Conservation (phyloP, 352 stramenopile genomes). For the Pythium phragmitis region DNA sequence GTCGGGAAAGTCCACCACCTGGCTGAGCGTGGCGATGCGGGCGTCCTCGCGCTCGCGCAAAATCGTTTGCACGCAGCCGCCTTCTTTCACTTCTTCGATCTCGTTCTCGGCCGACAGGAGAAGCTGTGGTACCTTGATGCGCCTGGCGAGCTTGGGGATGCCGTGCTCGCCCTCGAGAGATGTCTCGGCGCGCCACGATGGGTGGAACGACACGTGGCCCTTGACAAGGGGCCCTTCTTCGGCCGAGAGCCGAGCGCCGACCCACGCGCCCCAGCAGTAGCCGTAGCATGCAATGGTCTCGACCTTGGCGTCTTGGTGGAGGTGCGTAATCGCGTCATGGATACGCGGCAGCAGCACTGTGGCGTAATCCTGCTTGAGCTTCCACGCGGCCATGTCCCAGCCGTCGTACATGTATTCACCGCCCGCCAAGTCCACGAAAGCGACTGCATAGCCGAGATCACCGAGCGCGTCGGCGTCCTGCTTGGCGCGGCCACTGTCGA, state of each 20-base stretch:
- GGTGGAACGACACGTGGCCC: conserved; percentile 80
- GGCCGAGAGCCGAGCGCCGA: conserved; percentile 53
- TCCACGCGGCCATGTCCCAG: conserved; percentile 26
- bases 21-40: conserved; percentile 37
- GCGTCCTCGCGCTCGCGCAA: conserved; percentile 32
- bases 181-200: conserved; percentile 73
- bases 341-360: conserved; percentile 50
- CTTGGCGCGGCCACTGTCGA: conserved; percentile 82
- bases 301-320: conserved; percentile 56
- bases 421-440: conserved; percentile 61
- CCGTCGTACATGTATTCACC: conserved; percentile 59
- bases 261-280: conserved; percentile 84
- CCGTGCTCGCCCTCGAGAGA: conserved; percentile 63
- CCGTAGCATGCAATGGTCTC: conserved; percentile 72
- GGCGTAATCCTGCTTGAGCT: conserved; percentile 11
- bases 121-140: conserved; percentile 73
- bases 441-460: conserved; percentile 73
- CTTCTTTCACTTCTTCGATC: conserved; percentile 57
- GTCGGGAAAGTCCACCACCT: conserved; percentile 66
- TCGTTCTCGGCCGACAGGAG: conserved; percentile 69
- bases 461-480: conserved; percentile 69
- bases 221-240: conserved; percentile 41
- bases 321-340: conserved; percentile 66
- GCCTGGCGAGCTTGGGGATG: conserved; percentile 65
- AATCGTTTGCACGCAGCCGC: conserved; percentile 75